A percentile compares a stretch with the other conserved stretches of the same genome.
Evolutionary conservation across 1,284 basidiomycete genomes (phyloP).

Genomic region (Hymenochaete sp.): DNA sequence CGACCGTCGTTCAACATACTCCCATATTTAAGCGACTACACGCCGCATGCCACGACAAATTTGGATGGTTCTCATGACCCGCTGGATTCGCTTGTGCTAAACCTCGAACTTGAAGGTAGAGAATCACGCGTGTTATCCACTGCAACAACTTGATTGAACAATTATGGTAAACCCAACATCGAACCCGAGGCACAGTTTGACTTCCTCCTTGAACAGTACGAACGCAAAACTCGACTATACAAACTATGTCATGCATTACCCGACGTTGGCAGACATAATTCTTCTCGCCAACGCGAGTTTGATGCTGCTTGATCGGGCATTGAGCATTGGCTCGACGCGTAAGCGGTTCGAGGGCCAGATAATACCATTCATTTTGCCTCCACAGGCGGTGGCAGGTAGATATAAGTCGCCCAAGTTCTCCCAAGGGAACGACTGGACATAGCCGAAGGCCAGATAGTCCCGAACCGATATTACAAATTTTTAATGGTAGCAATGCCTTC

Average conservation of each 20-base stretch:
- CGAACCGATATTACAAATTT: not conserved
- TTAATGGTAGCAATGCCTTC: not conserved
- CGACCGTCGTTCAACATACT: not conserved
- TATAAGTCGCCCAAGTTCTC: not conserved
- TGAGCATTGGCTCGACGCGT: not conserved
- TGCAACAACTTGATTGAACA: too few relatives aligned
- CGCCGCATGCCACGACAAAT: not conserved
- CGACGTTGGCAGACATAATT: conserved; percentile 3
- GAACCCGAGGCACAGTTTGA: conserved; percentile 4
- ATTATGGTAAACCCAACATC: not conserved
- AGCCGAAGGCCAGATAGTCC: not conserved
- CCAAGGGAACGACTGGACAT: not conserved
- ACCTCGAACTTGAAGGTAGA: too few relatives aligned
- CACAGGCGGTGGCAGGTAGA: not conserved
- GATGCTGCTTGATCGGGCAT: not conserved
- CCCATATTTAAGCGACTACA: not conserved
- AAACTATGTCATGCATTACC: not conserved
- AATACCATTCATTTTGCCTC: conserved; percentile 9
- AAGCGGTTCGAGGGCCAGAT: conserved; percentile 8
- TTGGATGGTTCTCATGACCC: too few relatives aligned
- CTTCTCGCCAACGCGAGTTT: not conserved
- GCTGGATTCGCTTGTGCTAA: too few relatives aligned
- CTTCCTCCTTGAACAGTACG: conserved; percentile 2
- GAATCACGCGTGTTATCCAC: too few relatives aligned
- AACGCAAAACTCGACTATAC: not conserved